Evolutionary conservation across 140 eudicot species (phyloP).

Genomic region (Cichorium intybus): DNA sequence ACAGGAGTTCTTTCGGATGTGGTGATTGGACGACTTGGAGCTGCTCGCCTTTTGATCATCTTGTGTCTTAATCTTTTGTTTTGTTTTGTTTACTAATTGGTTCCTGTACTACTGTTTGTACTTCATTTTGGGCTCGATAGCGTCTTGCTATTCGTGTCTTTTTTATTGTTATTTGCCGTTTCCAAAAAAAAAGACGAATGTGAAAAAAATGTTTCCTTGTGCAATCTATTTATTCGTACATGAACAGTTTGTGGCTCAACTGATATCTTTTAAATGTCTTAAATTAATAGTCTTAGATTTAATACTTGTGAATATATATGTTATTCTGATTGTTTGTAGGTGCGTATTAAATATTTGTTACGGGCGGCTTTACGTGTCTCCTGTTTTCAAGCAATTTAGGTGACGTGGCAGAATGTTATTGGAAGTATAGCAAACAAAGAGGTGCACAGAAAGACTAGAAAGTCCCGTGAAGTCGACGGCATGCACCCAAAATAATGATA

Average conservation of each 20-base stretch:
- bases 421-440: slow-evolving; percentile 10
- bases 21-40: no score
- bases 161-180: no score
- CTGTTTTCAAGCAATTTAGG: slow-evolving; percentile 3
- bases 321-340: neutral
- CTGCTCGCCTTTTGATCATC: no score
- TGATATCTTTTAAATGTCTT: neutral
- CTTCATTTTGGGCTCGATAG: no score
- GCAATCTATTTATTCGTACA: neutral
- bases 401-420: slow-evolving; percentile 19
- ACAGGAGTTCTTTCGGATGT: no score
- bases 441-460: slow-evolving; percentile 41
- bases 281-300: neutral
- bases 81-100: no score
- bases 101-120: no score
- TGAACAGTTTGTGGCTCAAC: neutral
- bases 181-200: neutral
- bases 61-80: no score
- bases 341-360: neutral
- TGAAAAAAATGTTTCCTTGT: neutral
- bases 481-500: slow-evolving; percentile 22
- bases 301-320: neutral
- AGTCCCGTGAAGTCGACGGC: slow-evolving; percentile 97
- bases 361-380: slow-evolving; percentile 2
- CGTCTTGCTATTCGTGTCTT: no score